Percentiles rank a stretch among this genome's conserved stretches.
Conservation (phyloP, 257 asterid genomes). For the Solanum bulbocastanum region DNA sequence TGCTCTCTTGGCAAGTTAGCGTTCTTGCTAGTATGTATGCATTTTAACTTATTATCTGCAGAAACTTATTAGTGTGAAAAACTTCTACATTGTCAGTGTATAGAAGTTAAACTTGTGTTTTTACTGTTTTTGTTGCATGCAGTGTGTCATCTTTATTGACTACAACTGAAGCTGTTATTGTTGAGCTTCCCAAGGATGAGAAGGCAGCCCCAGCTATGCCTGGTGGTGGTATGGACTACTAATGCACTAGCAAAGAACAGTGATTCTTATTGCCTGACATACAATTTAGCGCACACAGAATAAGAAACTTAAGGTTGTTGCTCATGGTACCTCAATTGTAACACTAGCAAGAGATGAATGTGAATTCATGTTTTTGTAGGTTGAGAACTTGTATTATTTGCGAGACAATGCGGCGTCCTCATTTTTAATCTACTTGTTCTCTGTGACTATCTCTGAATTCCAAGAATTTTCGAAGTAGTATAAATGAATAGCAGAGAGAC, state of each 20-base stretch:
- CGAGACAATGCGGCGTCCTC: background rate
- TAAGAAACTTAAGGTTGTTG: background rate
- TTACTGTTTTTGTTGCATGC: background rate
- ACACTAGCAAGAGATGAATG: background rate
- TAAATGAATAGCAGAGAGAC: background rate
- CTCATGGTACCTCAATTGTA: background rate
- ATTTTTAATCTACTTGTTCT: background rate
- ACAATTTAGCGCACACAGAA: background rate
- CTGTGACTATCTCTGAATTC: background rate
- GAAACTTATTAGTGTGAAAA: background rate
- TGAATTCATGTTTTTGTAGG: slow-evolving; percentile 3
- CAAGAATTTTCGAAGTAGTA: background rate
- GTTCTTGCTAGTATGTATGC: background rate
- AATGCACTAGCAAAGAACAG: background rate
- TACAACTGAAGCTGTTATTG: slow-evolving; percentile 51
- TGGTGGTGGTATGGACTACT: slow-evolving; percentile 22
- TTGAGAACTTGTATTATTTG: background rate
- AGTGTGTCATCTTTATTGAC: slow-evolving; percentile 42
- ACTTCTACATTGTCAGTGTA: background rate
- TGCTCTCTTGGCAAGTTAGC: background rate
- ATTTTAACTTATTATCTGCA: background rate
- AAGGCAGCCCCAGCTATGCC: slow-evolving; percentile 24
- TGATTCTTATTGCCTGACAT: background rate
- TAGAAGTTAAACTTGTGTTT: background rate
- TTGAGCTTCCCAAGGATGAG: slow-evolving; percentile 34